A percentile compares a stretch with the other conserved stretches of the same genome.
phyloP scores from a whole-genome alignment of 164 flowering plant genomes.

The Brasenia schreberi region DNA sequence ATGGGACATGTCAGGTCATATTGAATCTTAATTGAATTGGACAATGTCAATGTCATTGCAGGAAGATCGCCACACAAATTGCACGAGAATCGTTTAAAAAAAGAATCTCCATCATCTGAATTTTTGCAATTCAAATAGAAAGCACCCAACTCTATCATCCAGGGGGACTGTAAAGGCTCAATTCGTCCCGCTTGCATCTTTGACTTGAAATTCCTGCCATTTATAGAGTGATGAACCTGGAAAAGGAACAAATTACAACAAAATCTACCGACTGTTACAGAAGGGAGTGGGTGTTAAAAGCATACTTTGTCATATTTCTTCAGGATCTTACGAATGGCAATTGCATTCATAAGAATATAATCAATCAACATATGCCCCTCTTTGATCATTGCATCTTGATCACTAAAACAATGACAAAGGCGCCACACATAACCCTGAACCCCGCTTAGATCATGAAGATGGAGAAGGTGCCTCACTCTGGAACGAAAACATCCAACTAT shows the following conservation, averaged over 20 bases:
- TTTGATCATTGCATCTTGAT: conserved; percentile 28
- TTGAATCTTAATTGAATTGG: conserved; percentile 47
- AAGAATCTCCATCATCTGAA: conserved; percentile 17
- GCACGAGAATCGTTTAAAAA: conserved; percentile 33
- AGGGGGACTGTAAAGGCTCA: conserved; percentile 82
- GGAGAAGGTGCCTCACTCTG: conserved; percentile 56
- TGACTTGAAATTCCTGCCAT: conserved; percentile 60
- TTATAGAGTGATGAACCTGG: conserved; percentile 69
- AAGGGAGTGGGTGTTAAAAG: conserved; percentile 1
- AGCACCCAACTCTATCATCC: conserved; percentile 86
- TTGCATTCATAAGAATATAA: conserved; percentile 75
- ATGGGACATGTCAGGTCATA: conserved; percentile 67
- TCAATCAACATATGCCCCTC: conserved; percentile 55
- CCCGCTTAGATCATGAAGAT: conserved; percentile 46
- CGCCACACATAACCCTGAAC: conserved; percentile 34
- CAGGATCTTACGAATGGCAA: conserved; percentile 75
- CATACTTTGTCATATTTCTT: conserved; percentile 92
- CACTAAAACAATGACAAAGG: conserved; percentile 39
- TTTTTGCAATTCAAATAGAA: conserved; percentile 46
- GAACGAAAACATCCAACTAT: conserved; percentile 65
- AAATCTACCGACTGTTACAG: not conserved
- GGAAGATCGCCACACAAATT: conserved; percentile 24
- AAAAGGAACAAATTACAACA: not conserved
- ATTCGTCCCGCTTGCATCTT: conserved; percentile 55
- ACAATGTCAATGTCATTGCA: conserved; percentile 42